Conservation (phyloP, 305 asterid genomes). For the Euphrasia arctica region DNA sequence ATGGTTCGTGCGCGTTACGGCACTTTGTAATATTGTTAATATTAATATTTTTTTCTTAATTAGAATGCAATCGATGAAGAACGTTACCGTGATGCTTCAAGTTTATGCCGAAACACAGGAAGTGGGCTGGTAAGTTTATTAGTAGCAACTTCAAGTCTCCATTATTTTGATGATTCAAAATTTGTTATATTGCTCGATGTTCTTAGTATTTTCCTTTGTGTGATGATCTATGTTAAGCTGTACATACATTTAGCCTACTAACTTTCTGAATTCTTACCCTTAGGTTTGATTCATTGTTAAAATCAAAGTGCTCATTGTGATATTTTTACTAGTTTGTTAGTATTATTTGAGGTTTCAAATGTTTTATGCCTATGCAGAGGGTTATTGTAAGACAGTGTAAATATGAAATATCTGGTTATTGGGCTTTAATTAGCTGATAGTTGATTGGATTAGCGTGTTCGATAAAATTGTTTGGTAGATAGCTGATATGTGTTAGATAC, state of each 20-base stretch:
- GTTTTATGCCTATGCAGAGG: too few relatives aligned
- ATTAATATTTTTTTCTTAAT: conserved; percentile 20
- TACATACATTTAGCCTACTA: neutral
- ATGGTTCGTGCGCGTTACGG: conserved; percentile 20
- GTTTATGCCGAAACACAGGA: conserved; percentile 74
- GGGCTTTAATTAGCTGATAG: too few relatives aligned
- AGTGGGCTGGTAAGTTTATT: conserved; percentile 84
- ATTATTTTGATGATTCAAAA: conserved; percentile 5
- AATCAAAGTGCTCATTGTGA: too few relatives aligned
- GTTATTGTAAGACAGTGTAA: too few relatives aligned
- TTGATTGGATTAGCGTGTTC: too few relatives aligned
- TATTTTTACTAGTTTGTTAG: neutral
- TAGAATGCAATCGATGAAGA: conserved; percentile 80
- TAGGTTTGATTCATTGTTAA: too few relatives aligned
- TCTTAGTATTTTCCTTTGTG: neutral
- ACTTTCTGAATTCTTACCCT: too few relatives aligned
- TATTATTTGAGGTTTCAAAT: neutral
- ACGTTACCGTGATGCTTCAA: conserved; percentile 92
- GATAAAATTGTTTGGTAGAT: too few relatives aligned
- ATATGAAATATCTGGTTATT: too few relatives aligned
- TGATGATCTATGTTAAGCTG: neutral
- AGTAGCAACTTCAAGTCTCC: conserved; percentile 16
- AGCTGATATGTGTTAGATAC: too few relatives aligned
- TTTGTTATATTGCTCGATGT: conserved; percentile 19
- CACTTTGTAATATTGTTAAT: conserved; percentile 20